These are phyloP conservation scores for Trichoderma parareesei DNA, from an alignment of 495 filamentous ascomycete genomes.

Conservation along the genomic window DNA sequence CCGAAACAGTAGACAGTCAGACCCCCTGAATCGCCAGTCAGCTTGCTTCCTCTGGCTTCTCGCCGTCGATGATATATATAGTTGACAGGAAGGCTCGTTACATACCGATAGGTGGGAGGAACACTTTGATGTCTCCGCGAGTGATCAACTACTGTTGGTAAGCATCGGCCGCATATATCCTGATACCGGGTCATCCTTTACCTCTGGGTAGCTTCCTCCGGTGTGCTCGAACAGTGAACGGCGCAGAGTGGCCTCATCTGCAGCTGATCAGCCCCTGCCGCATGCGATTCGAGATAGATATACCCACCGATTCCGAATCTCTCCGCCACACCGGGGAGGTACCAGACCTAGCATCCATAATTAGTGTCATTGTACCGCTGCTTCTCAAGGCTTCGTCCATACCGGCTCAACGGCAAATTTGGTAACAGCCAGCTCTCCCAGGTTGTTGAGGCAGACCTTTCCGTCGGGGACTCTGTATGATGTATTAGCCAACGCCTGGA, in stretches of 20 bases:
- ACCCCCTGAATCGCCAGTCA: slow-evolving; percentile 51
- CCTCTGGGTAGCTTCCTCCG: slow-evolving; percentile 82
- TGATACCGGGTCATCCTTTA: slow-evolving; percentile 17
- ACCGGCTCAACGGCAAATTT: slow-evolving; percentile 94
- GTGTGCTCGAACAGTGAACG: slow-evolving; percentile 90
- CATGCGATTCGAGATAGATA: not conserved
- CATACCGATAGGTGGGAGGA: slow-evolving; percentile 80
- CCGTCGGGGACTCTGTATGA: slow-evolving; percentile 62
- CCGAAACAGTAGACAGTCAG: slow-evolving; percentile 97
- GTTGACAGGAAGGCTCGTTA: not conserved
- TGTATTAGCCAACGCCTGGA: slow-evolving; percentile 16
- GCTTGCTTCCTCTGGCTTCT: not conserved
- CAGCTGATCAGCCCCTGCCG: slow-evolving; percentile 12
- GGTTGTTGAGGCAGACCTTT: slow-evolving; percentile 74
- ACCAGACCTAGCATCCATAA: slow-evolving; percentile 58
- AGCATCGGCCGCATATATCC: slow-evolving; percentile 8
- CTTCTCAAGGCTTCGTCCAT: slow-evolving; percentile 9
- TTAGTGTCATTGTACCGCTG: not conserved
- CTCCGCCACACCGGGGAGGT: slow-evolving; percentile 89
- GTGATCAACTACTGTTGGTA: slow-evolving; percentile 59
- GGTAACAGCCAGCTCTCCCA: slow-evolving; percentile 85
- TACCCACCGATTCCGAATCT: slow-evolving; percentile 76
- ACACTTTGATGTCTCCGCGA: slow-evolving; percentile 86
- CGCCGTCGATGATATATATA: not conserved
- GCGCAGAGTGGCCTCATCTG: slow-evolving; percentile 79